Evolutionary conservation across 2,329 filamentous ascomycete genomes (phyloP), one percentile per base, ranked within the genome.

Genomic region (Pseudodiploospora longispora): DNA sequence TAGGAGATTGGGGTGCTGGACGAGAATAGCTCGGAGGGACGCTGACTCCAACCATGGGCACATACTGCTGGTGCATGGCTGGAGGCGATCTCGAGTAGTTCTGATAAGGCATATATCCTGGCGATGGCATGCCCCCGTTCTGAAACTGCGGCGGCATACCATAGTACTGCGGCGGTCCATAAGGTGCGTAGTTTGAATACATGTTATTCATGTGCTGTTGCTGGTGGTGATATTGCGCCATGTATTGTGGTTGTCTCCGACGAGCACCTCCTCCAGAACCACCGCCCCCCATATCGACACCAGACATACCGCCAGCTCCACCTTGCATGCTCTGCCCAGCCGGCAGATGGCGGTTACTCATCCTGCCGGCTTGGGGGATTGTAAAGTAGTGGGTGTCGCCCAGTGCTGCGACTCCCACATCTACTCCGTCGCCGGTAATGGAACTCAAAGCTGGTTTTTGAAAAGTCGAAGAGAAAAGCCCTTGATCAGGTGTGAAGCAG

Each of bases 341-440:
- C 79, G 82, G 80, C 80, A 84, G 80, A 83, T 83, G 80, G 76
- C 73, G 76, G 68, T 72, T 72, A 71, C 81, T 84, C 83, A 87
- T 87, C 82, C 76, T 86, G 78, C 78, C 80, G 79, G 77, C 76
- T 69, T 78, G 74, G 76, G 76, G 64, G 54, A 52, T 56, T 50
- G 57, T 54, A 52, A 52, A 52, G 53, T 53, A 52, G 55, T 54
- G 59, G 58, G 58, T 49, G 61, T 53, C 61, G 61, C 55, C 55
- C 58, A 59, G 50, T 46, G 49, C 52, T 53, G 60, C 61, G 62
- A 63, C 62, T 52, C 57, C 55, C 56, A 54, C 55, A 57, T 57
- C 52, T 43, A 52, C 46, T 45, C 42, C 40, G 41, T 41, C 40
- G 43, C 43, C 41, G 44, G 45, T 47, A 43, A 47, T 50, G 43